Base-by-base conservation (phyloP, 2,329 filamentous ascomycete species). In the Alternaria ventricosa region DNA sequence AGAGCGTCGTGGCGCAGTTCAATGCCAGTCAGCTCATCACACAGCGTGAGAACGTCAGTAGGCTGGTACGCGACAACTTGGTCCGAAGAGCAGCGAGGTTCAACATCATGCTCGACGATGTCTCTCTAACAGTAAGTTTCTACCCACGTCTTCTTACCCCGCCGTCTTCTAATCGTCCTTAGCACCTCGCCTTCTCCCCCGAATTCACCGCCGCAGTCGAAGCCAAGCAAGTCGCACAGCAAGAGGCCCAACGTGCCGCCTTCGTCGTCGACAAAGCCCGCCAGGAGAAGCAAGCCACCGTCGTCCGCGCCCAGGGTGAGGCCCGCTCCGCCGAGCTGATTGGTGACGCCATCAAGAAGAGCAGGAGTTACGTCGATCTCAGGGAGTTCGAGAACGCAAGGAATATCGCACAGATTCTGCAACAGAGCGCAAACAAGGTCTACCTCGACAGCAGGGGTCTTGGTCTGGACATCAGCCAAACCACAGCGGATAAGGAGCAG, bases 271-370 rank as follows among this genome's bases (percentile, higher is more conserved):
- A 99, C 89, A 97, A 98, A 86, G 96, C 96, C 57, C 91, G 96
- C 72, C 96, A 99, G 84, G 96, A 99, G 88, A 99, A 99, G 87
- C 96, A 99, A 84, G 96, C 96, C 75, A 97, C 94, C 85, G 94
- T 99, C 60, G 96, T 99, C 79, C 93, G 94, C 84, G 96, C 96
- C 5, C 96, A 98, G 89, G 96, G 96, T 93, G 96, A 99, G 85
- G 96, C 96, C 54, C 92, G 96, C 71, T 98, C 96, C 43, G 96
- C 96, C 50, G 94, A 99, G 84, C 90, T 99, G 69, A 97, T 99
- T 77, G 96, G 96, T 82, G 96, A 99, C 57, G 96, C 96, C 66
- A 97, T 99, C 89, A 99, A 98, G 92, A 99, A 98, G 91, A 96
- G 88, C 86, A 92, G 94, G 84, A 92, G 93, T 70, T 99, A 99